Percentiles rank a stretch among this genome's conserved stretches.
Conservation (phyloP, 2,329 filamentous ascomycete genomes). For the Fusarium euwallaceae region DNA sequence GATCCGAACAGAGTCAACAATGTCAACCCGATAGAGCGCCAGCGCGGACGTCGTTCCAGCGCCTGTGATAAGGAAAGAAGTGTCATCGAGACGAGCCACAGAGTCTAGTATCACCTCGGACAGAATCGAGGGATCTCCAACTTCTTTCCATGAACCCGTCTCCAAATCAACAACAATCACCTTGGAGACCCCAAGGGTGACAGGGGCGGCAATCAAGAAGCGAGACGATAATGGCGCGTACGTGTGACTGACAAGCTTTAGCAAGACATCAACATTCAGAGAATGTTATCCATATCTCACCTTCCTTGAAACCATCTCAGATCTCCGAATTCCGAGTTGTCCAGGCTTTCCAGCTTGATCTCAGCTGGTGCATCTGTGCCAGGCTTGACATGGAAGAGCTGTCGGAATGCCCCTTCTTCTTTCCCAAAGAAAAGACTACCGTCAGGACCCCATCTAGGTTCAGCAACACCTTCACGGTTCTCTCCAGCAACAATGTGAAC, state of each 20-base stretch:
- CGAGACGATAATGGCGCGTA: slow-evolving; percentile 55
- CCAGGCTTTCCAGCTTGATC: slow-evolving; percentile 54
- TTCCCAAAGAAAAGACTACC: slow-evolving; percentile 62
- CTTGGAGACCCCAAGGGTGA: slow-evolving; percentile 50
- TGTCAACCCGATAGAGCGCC: slow-evolving; percentile 53
- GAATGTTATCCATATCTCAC: slow-evolving; percentile 33
- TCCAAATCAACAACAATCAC: slow-evolving; percentile 57
- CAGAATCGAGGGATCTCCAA: slow-evolving; percentile 48
- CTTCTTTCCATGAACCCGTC: slow-evolving; percentile 46
- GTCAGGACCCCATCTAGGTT: slow-evolving; percentile 65
- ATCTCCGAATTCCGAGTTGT: slow-evolving; percentile 57
- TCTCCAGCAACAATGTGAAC: slow-evolving; percentile 57
- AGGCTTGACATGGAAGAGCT: slow-evolving; percentile 58
- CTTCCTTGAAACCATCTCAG: slow-evolving; percentile 49
- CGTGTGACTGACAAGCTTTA: slow-evolving; percentile 50
- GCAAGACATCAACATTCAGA: neutral
- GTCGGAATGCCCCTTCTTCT: slow-evolving; percentile 61
- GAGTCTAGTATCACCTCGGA: slow-evolving; percentile 52
- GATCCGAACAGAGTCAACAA: slow-evolving; percentile 41
- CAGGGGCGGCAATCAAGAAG: slow-evolving; percentile 52
- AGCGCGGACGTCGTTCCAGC: slow-evolving; percentile 49
- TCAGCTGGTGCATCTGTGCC: slow-evolving; percentile 44
- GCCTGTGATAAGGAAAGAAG: slow-evolving; percentile 55
- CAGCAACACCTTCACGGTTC: slow-evolving; percentile 58
- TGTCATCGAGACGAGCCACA: slow-evolving; percentile 52